Evolutionary conservation across 1,139 yeast species (phyloP).

Genomic region (Taphrina confusa): DNA sequence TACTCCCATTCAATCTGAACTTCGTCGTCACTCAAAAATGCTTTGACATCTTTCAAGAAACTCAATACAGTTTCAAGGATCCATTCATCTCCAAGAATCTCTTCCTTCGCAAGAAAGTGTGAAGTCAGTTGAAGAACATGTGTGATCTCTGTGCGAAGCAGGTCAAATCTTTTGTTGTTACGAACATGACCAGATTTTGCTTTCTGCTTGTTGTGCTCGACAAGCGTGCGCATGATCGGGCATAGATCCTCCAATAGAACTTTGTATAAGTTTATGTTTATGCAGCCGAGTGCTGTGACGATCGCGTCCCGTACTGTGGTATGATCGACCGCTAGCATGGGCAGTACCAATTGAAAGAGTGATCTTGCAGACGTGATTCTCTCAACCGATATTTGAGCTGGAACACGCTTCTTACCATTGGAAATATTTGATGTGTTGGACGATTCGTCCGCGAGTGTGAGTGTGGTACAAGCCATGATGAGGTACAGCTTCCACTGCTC

Average conservation of each 20-base stretch:
- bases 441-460: conserved; percentile 88
- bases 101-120: conserved; percentile 58
- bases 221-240: conserved; percentile 60
- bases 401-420: conserved; percentile 66
- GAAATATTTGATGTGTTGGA: background rate
- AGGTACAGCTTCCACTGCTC: conserved; percentile 88
- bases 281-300: conserved; percentile 80
- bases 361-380: conserved; percentile 91
- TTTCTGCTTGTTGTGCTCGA: conserved; percentile 47
- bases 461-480: conserved; percentile 87
- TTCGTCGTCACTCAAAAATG: conserved; percentile 59
- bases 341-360: conserved; percentile 82
- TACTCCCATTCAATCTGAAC: conserved; percentile 70
- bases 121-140: conserved; percentile 75
- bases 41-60: conserved; percentile 65
- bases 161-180: conserved; percentile 50
- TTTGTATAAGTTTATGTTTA: conserved; percentile 83
- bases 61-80: conserved; percentile 64
- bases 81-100: conserved; percentile 66
- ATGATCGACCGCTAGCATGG: conserved; percentile 72
- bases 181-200: conserved; percentile 38
- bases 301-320: conserved; percentile 78
- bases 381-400: conserved; percentile 39
- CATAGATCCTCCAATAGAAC: conserved; percentile 80
- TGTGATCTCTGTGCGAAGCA: conserved; percentile 71